Evolutionary conservation across 2,329 filamentous ascomycete species (phyloP).

Genomic region (Zymoseptoria tritici): DNA sequence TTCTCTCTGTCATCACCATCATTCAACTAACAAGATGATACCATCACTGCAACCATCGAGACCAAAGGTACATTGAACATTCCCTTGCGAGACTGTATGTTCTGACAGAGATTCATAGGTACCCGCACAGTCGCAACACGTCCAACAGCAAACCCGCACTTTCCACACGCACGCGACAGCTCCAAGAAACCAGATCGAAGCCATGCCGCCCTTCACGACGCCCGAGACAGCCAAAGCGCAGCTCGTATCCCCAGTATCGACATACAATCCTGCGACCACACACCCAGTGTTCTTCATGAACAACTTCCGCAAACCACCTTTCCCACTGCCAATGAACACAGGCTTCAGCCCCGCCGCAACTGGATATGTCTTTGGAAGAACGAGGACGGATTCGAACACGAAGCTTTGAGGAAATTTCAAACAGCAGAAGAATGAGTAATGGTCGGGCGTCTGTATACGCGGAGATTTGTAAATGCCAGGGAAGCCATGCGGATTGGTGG

Average conservation of each 20-base stretch:
- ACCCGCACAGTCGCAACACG: constrained; percentile 4
- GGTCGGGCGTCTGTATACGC: neutral
- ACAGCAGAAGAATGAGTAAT: neutral
- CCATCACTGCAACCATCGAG: neutral
- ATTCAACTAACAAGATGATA: neutral
- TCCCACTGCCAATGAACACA: constrained; percentile 33
- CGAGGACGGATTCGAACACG: constrained; percentile 9
- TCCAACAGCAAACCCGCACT: constrained; percentile 26
- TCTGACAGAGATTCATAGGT: constrained; percentile 3
- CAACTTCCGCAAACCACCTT: constrained; percentile 50
- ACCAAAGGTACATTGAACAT: neutral
- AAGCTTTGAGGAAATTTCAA: constrained; percentile 17
- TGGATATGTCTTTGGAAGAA: constrained; percentile 34
- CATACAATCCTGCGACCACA: constrained; percentile 51
- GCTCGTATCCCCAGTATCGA: neutral
- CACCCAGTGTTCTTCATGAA: constrained; percentile 74
- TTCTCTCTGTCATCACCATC: neutral
- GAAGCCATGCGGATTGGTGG: neutral
- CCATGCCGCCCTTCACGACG: constrained; percentile 35
- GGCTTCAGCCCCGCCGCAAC: constrained; percentile 38
- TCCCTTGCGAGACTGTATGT: neutral
- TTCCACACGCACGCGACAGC: constrained; percentile 22
- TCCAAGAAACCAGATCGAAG: constrained; percentile 42
- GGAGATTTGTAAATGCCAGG: neutral
- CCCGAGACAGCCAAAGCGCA: constrained; percentile 2